These are phyloP conservation scores for Serendipita sp. DNA, from an alignment of 768 basidiomycete species.

Conservation along the genomic window DNA sequence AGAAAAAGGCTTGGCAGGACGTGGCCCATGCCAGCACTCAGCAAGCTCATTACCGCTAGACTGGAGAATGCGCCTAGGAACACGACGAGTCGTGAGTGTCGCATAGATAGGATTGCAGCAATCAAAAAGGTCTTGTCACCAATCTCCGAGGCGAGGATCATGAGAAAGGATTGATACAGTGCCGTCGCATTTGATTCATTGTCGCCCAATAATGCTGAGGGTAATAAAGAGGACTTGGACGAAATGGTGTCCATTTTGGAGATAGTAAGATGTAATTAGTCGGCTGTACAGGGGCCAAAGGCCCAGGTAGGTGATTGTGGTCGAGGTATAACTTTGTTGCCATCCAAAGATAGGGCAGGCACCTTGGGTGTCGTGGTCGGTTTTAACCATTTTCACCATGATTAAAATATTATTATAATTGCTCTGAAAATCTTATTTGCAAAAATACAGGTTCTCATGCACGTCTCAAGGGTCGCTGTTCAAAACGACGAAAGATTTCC, in stretches of 20 bases:
- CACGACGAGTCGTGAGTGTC: slow-evolving; percentile 62
- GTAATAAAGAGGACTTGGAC: not conserved
- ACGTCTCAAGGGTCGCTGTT: no score
- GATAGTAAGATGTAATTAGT: no score
- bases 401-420: no score
- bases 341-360: no score
- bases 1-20: slow-evolving; percentile 69
- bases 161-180: slow-evolving; percentile 62
- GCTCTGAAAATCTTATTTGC: no score
- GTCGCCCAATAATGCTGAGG: not conserved
- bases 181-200: slow-evolving; percentile 19
- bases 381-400: no score
- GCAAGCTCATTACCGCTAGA: slow-evolving; percentile 80
- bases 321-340: no score
- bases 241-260: not conserved
- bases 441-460: no score
- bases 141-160: slow-evolving; percentile 87
- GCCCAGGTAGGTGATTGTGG: no score
- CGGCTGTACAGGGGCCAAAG: no score
- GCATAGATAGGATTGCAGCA: slow-evolving; percentile 76
- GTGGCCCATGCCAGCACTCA: slow-evolving; percentile 87
- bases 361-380: no score
- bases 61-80: slow-evolving; percentile 81
- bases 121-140: slow-evolving; percentile 91
- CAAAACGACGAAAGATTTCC: no score